Percentiles rank a stretch among this genome's conserved stretches.
These are phyloP conservation scores for Trypanosoma theileri DNA, from an alignment of 208 protist species.

Conservation along the genomic window DNA sequence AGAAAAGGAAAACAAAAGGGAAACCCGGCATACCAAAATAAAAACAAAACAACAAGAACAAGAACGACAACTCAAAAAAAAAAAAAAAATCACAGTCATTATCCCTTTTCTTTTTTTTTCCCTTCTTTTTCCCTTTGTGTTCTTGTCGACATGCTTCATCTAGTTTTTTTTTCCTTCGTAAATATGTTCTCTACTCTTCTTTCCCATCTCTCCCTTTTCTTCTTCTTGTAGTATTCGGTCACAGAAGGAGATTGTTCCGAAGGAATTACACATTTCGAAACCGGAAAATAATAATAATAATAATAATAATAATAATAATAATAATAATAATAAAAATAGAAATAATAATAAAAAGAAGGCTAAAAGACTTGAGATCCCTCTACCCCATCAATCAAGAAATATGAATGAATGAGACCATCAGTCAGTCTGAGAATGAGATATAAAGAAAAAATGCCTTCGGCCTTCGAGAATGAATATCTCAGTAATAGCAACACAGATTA, in stretches of 20 bases:
- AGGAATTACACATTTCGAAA: not conserved
- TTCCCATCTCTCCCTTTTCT: not conserved
- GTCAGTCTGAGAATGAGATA: no score
- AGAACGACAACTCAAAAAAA: slow-evolving; percentile 6
- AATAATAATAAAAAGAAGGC: no score
- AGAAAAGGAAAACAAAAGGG: slow-evolving; percentile 16
- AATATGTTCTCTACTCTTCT: no score
- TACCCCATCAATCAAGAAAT: no score
- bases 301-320: not conserved
- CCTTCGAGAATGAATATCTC: not conserved
- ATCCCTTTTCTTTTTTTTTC: not conserved
- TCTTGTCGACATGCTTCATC: no score
- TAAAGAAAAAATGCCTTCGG: no score
- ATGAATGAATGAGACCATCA: no score
- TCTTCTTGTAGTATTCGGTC: not conserved
- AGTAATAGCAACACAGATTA: not conserved
- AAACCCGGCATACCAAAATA: slow-evolving; percentile 1
- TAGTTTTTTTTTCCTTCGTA: no score
- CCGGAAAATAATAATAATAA: not conserved
- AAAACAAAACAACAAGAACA: slow-evolving; percentile 9
- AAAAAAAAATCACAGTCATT: slow-evolving; percentile 14
- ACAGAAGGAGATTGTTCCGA: slow-evolving; percentile 1
- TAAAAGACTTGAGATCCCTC: no score
- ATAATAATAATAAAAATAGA: no score
- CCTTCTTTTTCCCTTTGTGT: no score